Evolutionary conservation across 164 flowering plant genomes (phyloP).

Genomic region (Amborella trichopoda): DNA sequence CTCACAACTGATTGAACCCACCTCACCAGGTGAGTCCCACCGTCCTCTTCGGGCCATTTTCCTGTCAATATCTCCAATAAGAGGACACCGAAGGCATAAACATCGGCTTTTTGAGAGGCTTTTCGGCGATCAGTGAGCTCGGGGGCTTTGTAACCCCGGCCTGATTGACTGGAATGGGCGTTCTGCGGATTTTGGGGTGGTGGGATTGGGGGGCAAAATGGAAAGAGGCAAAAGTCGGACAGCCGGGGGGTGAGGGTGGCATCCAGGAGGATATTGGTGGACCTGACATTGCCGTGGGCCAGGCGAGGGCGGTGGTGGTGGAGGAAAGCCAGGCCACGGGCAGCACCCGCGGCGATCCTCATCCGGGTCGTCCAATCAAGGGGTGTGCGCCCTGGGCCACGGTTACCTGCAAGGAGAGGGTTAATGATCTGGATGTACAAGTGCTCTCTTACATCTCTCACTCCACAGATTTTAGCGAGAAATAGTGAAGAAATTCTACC

Average conservation of each 20-base stretch:
- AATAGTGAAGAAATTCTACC: no score
- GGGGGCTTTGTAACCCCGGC: conserved; percentile 76
- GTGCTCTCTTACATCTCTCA: no score
- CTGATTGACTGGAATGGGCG: not conserved
- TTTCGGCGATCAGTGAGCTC: conserved; percentile 40
- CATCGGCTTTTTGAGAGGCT: conserved; percentile 53
- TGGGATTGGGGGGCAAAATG: conserved; percentile 25
- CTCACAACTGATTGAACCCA: conserved; percentile 94
- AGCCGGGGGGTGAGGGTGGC: conserved; percentile 39
- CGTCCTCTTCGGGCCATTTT: conserved; percentile 21
- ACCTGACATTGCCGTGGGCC: conserved; percentile 72
- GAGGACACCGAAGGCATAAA: conserved; percentile 71
- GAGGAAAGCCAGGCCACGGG: conserved; percentile 58
- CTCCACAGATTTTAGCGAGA: no score
- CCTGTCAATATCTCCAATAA: conserved; percentile 59
- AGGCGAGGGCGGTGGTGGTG: conserved; percentile 45
- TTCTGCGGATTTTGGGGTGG: no score
- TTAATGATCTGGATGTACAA: no score
- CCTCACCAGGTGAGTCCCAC: conserved; percentile 53
- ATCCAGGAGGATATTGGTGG: conserved; percentile 73
- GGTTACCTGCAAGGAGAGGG: conserved; percentile 34
- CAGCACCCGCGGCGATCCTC: conserved; percentile 76
- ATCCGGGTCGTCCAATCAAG: conserved; percentile 77
- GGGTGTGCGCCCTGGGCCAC: conserved; percentile 84
- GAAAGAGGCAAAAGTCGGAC: conserved; percentile 56